phyloP scores from a whole-genome alignment of 2,329 filamentous ascomycete genomes.

The Thelonectria blattea region DNA sequence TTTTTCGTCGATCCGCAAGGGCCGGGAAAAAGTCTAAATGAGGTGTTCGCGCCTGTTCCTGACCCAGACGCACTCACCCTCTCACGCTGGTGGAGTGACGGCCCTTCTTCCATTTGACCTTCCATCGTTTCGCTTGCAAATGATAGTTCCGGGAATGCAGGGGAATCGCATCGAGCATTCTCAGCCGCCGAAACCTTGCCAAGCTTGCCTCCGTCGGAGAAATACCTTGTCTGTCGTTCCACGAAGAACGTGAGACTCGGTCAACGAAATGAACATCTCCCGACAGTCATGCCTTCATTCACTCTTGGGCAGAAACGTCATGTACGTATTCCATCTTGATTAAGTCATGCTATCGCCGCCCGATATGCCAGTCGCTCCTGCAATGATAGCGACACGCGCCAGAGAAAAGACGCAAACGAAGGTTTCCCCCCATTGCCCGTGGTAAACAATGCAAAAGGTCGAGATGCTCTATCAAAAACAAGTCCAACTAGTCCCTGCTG shows the following conservation, averaged over 20 bases:
- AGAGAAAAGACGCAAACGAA: conserved; percentile 10
- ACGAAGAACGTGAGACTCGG: conserved; percentile 12
- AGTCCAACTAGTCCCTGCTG: conserved; percentile 5
- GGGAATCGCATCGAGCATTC: not conserved
- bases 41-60: conserved; percentile 8
- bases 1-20: conserved; percentile 12
- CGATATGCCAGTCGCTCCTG: conserved; percentile 16
- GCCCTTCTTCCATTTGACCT: conserved; percentile 18
- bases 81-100: conserved; percentile 1
- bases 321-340: conserved; percentile 25
- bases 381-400: conserved; percentile 3
- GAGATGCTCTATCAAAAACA: conserved; percentile 1
- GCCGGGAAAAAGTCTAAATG: conserved; percentile 17
- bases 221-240: conserved; percentile 9
- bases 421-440: not conserved
- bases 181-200: not conserved
- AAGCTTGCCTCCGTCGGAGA: not conserved
- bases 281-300: conserved; percentile 13
- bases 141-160: not conserved
- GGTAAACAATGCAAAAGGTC: not conserved
- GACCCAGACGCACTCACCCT: not conserved
- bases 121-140: conserved; percentile 12
- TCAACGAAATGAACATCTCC: not conserved
- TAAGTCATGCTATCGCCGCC: conserved; percentile 22
- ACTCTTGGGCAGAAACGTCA: conserved; percentile 19